Evolutionary conservation across 169 alveolate genomes (phyloP), one percentile per base, ranked within the genome.

Genomic region (Eimeria brunetti): DNA sequence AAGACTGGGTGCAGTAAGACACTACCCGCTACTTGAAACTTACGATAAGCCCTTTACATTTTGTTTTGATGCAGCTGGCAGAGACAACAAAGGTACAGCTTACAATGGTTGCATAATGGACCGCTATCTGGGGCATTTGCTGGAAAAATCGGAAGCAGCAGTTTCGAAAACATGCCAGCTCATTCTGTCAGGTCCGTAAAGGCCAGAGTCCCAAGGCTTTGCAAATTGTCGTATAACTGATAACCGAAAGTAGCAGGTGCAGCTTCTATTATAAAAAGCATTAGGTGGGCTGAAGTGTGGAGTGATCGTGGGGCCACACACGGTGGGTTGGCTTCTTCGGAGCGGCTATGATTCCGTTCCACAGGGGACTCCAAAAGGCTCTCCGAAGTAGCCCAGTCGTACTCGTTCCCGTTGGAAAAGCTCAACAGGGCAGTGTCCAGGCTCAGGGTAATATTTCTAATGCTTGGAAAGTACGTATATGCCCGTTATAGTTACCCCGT

Each of bases 321-420:
- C 46, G n/a, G 51, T 1, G n/a, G 14, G 16, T 16, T 9, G 46
- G 36, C 85, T 75, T 36, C 58, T 41, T 22, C 41, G 33, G 91
- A 27, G 30, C 33, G 78, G 62, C 49, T 60, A 44, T 58, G 91
- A 24, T 33, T 33, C 41, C 80, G 33, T 22, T 24, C 24, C 58
- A 27, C 75, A 85, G 91, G 91, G 91, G 41, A 60, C 64, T 56
- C 91, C 36, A 85, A 85, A 46, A 56, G 58, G 80, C 78, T 85
- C 20, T 85, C 78, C 30, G 30, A 85, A 58, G 91, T 60, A 56
- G 91, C 91, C 78, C 91, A 85, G 78, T 46, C 91, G 27, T 85
- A 60, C 78, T 56, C 91, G 49, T 85, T 53, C 38, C 91, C 91
- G 27, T 51, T 85, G 80, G 91, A 85, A 58, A 85, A 85, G 67